These are phyloP conservation scores for Ilyonectria robusta DNA, from an alignment of 2,329 filamentous ascomycete species.

Conservation along the genomic window DNA sequence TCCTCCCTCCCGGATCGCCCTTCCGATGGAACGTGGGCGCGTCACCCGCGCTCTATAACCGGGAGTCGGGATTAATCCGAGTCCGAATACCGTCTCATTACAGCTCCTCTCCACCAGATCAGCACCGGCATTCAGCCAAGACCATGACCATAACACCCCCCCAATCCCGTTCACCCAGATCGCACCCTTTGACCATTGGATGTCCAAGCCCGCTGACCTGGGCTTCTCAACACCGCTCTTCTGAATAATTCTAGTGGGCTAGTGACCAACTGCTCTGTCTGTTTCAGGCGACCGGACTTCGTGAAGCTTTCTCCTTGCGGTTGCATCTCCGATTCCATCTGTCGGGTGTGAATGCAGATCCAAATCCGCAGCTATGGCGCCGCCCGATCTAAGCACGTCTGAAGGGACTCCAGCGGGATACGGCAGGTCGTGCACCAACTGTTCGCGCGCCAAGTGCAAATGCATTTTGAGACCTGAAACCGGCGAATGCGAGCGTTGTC, in stretches of 20 bases:
- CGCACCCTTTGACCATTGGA: constrained; percentile 9
- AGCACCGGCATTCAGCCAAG: constrained; percentile 27
- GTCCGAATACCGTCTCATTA: constrained; percentile 25
- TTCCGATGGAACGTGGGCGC: constrained; percentile 1
- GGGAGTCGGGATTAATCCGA: constrained; percentile 26
- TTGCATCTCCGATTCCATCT: background rate
- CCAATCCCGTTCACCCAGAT: constrained; percentile 31
- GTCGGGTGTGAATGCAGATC: constrained; percentile 15
- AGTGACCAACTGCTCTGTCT: constrained; percentile 25
- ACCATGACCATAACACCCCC: constrained; percentile 9
- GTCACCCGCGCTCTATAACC: background rate
- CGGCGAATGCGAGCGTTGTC: constrained; percentile 57
- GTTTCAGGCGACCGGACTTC: constrained; percentile 37
- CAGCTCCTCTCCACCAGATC: background rate
- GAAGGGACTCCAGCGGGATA: constrained; percentile 56
- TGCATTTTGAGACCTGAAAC: constrained; percentile 58
- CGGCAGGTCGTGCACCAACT: constrained; percentile 62
- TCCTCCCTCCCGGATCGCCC: background rate
- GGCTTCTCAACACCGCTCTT: constrained; percentile 11
- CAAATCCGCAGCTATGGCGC: constrained; percentile 38
- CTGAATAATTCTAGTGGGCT: constrained; percentile 17
- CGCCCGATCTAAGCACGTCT: constrained; percentile 35
- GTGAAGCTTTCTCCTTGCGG: constrained; percentile 3
- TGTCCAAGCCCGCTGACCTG: constrained; percentile 17
- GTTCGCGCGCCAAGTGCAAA: constrained; percentile 64